These are phyloP conservation scores for Filosporella fistucella DNA, from an alignment of 495 filamentous ascomycete species.

Conservation along the genomic window DNA sequence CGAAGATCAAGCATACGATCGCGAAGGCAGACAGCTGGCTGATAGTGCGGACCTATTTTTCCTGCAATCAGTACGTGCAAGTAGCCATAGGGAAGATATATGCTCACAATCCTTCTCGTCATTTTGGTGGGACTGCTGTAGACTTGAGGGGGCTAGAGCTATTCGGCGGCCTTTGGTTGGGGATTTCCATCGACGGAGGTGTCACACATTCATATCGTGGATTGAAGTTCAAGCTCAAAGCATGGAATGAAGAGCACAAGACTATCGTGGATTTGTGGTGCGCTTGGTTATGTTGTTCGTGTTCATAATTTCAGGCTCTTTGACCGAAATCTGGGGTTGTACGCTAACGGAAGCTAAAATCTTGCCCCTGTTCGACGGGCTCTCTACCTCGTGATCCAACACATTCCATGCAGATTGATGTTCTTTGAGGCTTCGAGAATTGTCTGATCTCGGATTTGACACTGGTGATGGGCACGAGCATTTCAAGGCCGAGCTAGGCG, in stretches of 20 bases:
- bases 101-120: conserved; percentile 40
- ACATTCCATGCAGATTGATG: not conserved
- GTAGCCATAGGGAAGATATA: not conserved
- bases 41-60: conserved; percentile 67
- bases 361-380: not conserved
- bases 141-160: not conserved
- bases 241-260: too few species aligned
- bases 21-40: conserved; percentile 62
- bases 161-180: not conserved
- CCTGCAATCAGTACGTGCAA: not conserved
- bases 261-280: too few species aligned
- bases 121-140: conserved; percentile 21
- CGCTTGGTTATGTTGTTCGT: too few species aligned
- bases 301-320: conserved; percentile 1
- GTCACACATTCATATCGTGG: too few species aligned
- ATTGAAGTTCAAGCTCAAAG: too few species aligned
- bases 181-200: not conserved
- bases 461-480: too few species aligned
- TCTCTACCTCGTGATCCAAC: not conserved
- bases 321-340: conserved; percentile 3
- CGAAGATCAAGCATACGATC: conserved; percentile 37
- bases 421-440: too few species aligned
- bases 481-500: too few species aligned
- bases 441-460: too few species aligned
- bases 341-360: not conserved